Evolutionary conservation across 495 filamentous ascomycete genomes (phyloP).

Genomic region (Achaetomiella virescens): DNA sequence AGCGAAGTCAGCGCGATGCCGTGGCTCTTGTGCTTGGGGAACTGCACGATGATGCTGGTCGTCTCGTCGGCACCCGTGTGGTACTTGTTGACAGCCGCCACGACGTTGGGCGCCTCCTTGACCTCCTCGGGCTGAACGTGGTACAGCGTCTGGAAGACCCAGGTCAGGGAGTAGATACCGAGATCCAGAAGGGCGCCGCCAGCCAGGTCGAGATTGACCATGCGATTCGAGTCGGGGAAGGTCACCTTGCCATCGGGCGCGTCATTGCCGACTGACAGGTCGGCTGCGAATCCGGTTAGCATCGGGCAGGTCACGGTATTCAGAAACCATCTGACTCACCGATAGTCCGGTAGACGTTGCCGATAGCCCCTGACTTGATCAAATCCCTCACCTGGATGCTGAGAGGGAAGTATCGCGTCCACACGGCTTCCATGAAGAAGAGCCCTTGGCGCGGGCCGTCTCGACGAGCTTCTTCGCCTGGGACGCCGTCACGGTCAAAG

Average conservation of each 20-base stretch:
- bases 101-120: conserved; percentile 41
- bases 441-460: conserved; percentile 72
- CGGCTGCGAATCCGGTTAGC: conserved; percentile 37
- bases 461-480: conserved; percentile 71
- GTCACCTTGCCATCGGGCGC: conserved; percentile 34
- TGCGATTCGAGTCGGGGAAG: conserved; percentile 58
- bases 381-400: conserved; percentile 68
- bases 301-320: background rate
- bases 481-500: conserved; percentile 81
- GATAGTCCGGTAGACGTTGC: conserved; percentile 67
- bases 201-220: conserved; percentile 81
- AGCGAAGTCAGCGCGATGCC: conserved; percentile 77
- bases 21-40: conserved; percentile 58
- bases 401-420: conserved; percentile 88
- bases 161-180: conserved; percentile 86
- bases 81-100: conserved; percentile 68
- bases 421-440: conserved; percentile 95
- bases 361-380: conserved; percentile 63
- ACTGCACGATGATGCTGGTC: conserved; percentile 72
- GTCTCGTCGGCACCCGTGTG: conserved; percentile 74
- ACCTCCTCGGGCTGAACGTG: conserved; percentile 60
- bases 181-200: conserved; percentile 83
- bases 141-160: conserved; percentile 90
- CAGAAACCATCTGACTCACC: conserved; percentile 33
- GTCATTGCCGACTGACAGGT: conserved; percentile 47